These are phyloP conservation scores for Clausena lansium DNA, from an alignment of 345 rosid species.

Conservation along the genomic window DNA sequence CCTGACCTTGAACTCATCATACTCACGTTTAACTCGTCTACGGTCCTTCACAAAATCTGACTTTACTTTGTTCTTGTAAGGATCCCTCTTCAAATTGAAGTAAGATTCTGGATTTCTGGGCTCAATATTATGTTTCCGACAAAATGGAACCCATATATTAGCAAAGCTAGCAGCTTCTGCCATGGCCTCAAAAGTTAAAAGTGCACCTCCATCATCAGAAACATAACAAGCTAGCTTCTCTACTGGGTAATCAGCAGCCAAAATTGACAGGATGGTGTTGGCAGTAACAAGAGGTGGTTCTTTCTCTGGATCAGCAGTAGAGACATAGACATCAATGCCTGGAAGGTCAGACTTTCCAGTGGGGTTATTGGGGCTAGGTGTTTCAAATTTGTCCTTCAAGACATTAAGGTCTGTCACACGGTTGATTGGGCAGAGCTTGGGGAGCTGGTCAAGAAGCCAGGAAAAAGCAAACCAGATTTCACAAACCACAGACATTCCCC, in stretches of 20 bases:
- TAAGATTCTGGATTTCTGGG: conserved; percentile 97
- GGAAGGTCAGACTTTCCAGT: conserved; percentile 97
- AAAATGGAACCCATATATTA: conserved; percentile 91
- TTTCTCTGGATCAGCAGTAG: conserved; percentile 99
- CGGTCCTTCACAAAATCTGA: conserved; percentile 93
- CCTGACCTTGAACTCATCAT: conserved; percentile 97
- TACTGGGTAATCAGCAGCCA: conserved; percentile 89
- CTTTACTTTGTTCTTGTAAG: conserved; percentile 89
- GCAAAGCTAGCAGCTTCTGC: conserved; percentile 99
- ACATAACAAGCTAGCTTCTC: conserved; percentile 98
- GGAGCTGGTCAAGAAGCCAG: conserved; percentile 98
- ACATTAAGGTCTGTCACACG: conserved; percentile 92
- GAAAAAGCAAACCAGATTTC: conserved; percentile 97
- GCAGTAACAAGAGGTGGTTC: conserved; percentile 99
- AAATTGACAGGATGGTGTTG: conserved; percentile 92
- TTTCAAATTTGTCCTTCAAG: conserved; percentile 90
- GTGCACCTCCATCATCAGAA: conserved; percentile 98
- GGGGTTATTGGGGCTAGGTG: conserved; percentile 66
- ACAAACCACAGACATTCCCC: conserved; percentile 99
- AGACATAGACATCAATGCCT: conserved; percentile 86
- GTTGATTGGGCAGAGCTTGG: conserved; percentile 84
- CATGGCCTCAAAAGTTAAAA: conserved; percentile 97
- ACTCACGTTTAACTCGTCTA: conserved; percentile 90
- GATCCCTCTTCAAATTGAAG: conserved; percentile 89
- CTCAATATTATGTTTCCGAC: conserved; percentile 88